A percentile compares a stretch with the other conserved stretches of the same genome.
Evolutionary conservation across 768 basidiomycete species (phyloP).

Genomic region (Neoboletus subvelutipes): DNA sequence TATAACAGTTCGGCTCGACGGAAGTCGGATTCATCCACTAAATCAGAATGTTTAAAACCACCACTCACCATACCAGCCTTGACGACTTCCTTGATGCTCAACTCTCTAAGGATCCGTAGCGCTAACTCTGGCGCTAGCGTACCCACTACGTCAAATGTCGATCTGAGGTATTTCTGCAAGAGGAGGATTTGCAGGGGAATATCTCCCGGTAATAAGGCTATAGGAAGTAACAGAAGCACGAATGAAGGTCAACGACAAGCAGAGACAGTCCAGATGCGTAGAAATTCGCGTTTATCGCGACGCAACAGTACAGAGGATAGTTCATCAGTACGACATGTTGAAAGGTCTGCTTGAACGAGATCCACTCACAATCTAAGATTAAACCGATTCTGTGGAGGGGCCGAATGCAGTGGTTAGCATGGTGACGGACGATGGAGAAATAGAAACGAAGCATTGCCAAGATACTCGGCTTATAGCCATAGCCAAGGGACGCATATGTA

Average conservation of each 20-base stretch:
- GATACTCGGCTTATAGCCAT: background rate
- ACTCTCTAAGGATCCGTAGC: conserved; percentile 57
- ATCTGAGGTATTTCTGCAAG: conserved; percentile 79
- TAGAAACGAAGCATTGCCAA: background rate
- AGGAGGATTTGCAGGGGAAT: conserved; percentile 81
- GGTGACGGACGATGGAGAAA: background rate
- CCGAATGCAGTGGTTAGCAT: conserved; percentile 4
- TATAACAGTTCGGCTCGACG: background rate
- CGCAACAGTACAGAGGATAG: background rate
- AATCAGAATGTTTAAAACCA: background rate
- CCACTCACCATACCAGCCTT: conserved; percentile 39
- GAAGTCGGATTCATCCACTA: background rate
- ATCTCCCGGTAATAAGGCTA: conserved; percentile 81
- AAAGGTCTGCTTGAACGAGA: background rate
- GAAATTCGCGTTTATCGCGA: background rate
- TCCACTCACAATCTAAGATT: conserved; percentile 27
- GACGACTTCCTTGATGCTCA: conserved; percentile 62
- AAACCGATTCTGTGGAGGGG: conserved; percentile 24
- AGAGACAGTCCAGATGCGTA: background rate
- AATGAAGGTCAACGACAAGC: conserved; percentile 6
- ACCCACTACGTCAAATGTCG: conserved; percentile 81
- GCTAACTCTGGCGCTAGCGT: conserved; percentile 65
- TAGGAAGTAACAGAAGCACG: conserved; percentile 3
- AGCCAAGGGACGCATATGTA: background rate
- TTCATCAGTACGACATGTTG: conserved; percentile 5